Evolutionary conservation across 1,284 basidiomycete species (phyloP), one percentile per base, ranked within the genome.

Genomic region (Bjerkandera adusta): DNA sequence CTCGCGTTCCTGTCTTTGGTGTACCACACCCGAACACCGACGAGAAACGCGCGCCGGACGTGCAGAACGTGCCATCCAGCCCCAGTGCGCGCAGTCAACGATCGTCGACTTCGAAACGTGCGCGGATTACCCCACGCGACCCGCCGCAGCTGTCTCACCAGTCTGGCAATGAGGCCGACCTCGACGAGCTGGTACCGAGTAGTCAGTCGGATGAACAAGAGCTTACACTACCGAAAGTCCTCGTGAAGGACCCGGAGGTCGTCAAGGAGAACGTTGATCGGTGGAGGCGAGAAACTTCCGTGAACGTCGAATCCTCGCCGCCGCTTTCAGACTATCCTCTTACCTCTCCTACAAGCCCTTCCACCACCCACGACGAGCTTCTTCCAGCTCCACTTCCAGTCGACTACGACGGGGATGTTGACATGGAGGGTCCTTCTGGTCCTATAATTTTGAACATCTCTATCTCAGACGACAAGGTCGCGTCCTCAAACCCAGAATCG

Each of bases 171-270:
- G 47, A 30, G 15, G 24, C 24, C 10, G 45, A 47, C 36, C 39
- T 57, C 13, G 60, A 58, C 36, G 68, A 73, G 45, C 57, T 73
- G 16, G 67, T 87, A 12, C 81, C 80, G n/a, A 84, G 79, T 35
- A 86, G 83, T 53, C 79, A 85, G 57, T 82, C 83, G 36, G 79
- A 84, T 52, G 85, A 88, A 58, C 67, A 71, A 41, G 83, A 85
- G 45, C 66, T 77, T 45, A 61, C 69, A 45, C 50, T 69, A 6
- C 62, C 68, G 18, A 54, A 55, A 40, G 36, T 49, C 15, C 37
- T 57, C 12, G 51, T 25, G 18, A 61, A 58, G 39, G 57, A 69
- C 47, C 50, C 62, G 0, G 53, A 48, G 20, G 60, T 62, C n/a
- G 60, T 72, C 18, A 67, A 66, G 45, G 62, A 70, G 32, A 66